phyloP scores from a whole-genome alignment of 192 early-diverging fungal genomes.

The Backusella luteola region DNA sequence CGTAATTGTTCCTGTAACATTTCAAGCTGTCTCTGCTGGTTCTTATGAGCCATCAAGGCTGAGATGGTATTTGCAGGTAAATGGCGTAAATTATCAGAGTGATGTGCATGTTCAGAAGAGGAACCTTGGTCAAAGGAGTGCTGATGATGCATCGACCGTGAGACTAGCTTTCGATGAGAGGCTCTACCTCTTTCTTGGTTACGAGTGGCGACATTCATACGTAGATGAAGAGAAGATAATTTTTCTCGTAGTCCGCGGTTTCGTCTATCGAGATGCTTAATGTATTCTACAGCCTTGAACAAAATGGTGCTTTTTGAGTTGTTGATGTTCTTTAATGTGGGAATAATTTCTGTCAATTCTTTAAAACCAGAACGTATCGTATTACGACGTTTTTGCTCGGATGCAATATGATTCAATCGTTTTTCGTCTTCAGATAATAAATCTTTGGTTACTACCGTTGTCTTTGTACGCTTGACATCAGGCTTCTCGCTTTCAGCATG shows the following conservation, averaged over 20 bases:
- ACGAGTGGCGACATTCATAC: slow-evolving; percentile 13
- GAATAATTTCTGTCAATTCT: slow-evolving; percentile 84
- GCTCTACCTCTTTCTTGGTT: background rate
- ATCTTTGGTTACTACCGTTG: slow-evolving; percentile 23
- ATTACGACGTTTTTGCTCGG: slow-evolving; percentile 73
- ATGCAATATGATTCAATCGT: slow-evolving; percentile 68
- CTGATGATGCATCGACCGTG: slow-evolving; percentile 2
- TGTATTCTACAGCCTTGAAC: slow-evolving; percentile 68
- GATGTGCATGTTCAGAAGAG: background rate
- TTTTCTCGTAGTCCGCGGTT: slow-evolving; percentile 39
- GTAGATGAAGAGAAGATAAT: slow-evolving; percentile 20
- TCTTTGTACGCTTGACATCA: background rate
- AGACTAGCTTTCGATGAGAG: background rate
- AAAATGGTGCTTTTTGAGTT: slow-evolving; percentile 68
- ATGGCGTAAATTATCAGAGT: background rate
- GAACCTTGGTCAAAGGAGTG: background rate
- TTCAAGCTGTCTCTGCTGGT: slow-evolving; percentile 30
- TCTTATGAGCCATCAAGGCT: slow-evolving; percentile 33
- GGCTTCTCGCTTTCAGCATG: background rate
- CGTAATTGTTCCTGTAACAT: slow-evolving; percentile 31
- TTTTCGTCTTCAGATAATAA: slow-evolving; percentile 73
- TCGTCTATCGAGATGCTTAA: slow-evolving; percentile 55
- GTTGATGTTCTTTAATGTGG: slow-evolving; percentile 68
- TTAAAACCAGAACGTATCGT: slow-evolving; percentile 83
- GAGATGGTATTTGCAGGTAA: slow-evolving; percentile 14